phyloP scores from a whole-genome alignment of 345 rosid genomes.

The Abelmoschus esculentus region DNA sequence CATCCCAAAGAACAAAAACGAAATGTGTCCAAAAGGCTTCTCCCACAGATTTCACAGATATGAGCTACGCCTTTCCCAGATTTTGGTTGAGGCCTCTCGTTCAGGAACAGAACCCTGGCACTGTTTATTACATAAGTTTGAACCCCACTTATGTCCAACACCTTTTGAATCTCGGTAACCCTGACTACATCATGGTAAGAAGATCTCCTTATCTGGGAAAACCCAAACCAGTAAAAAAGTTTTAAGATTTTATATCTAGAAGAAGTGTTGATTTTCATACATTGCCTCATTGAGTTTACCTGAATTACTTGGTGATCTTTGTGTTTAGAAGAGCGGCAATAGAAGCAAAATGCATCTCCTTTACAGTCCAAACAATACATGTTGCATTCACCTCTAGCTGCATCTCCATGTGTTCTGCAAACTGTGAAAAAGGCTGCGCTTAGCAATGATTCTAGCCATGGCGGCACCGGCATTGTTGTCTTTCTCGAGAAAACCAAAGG shows the following conservation, averaged over 20 bases:
- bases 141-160: constrained; percentile 65
- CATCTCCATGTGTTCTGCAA: constrained; percentile 51
- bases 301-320: constrained; percentile 73
- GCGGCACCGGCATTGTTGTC: constrained; percentile 56
- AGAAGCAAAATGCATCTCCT: constrained; percentile 61
- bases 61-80: constrained; percentile 47
- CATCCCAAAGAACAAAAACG: constrained; percentile 95
- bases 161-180: constrained; percentile 66
- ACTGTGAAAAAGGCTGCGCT: constrained; percentile 50
- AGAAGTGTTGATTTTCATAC: neutral
- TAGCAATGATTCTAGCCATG: constrained; percentile 73
- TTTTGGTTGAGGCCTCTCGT: constrained; percentile 77
- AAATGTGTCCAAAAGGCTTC: constrained; percentile 74
- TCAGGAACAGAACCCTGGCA: constrained; percentile 73
- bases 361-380: constrained; percentile 80
- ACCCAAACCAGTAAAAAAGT: neutral
- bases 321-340: constrained; percentile 74
- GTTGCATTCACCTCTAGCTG: constrained; percentile 73
- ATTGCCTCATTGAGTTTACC: constrained; percentile 22
- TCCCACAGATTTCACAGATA: constrained; percentile 66
- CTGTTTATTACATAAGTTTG: constrained; percentile 92
- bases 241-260: neutral
- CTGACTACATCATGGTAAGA: constrained; percentile 95
- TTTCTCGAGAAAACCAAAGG: neutral
- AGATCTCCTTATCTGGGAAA: constrained; percentile 63